Percentiles rank a stretch among this genome's conserved stretches.
These are phyloP conservation scores for Myochromella boudieri DNA, from an alignment of 768 basidiomycete genomes.

Conservation along the genomic window DNA sequence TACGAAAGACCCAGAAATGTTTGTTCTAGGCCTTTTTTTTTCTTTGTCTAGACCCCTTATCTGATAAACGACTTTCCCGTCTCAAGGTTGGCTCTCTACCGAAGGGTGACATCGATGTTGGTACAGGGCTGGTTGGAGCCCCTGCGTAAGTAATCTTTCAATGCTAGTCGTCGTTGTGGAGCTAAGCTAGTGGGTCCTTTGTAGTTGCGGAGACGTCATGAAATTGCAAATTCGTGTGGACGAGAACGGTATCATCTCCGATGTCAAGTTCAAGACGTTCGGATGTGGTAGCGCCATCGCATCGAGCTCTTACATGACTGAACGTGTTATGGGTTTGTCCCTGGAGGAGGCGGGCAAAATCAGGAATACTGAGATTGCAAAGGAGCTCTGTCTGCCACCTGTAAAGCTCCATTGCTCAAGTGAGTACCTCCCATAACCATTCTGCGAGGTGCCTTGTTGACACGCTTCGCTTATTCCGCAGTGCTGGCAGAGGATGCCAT, in stretches of 20 bases:
- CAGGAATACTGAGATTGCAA: conserved; percentile 99
- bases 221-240: conserved; percentile 98
- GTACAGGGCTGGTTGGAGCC: conserved; percentile 96
- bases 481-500: conserved; percentile 99
- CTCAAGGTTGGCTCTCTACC: conserved; percentile 91
- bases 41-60: conserved; percentile 42
- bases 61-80: conserved; percentile 50
- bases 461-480: conserved; percentile 27
- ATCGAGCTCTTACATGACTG: conserved; percentile 97
- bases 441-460: background rate
- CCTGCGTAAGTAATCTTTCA: conserved; percentile 70
- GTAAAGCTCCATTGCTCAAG: conserved; percentile 96
- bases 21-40: conserved; percentile 38
- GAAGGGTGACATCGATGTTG: conserved; percentile 89
- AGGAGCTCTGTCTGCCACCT: conserved; percentile 92
- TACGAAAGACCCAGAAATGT: conserved; percentile 98
- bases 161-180: conserved; percentile 22
- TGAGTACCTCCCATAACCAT: conserved; percentile 39
- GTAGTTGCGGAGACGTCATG: conserved; percentile 97
- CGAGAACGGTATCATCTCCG: conserved; percentile 91
- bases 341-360: conserved; percentile 94
- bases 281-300: conserved; percentile 99
- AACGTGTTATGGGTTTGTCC: conserved; percentile 92
- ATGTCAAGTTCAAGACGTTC: conserved; percentile 99
- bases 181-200: conserved; percentile 22